A percentile compares a stretch with the other conserved stretches of the same genome.
These are phyloP conservation scores for Arthrobotrys musiformis DNA, from an alignment of 2,329 filamentous ascomycete species.

Conservation along the genomic window DNA sequence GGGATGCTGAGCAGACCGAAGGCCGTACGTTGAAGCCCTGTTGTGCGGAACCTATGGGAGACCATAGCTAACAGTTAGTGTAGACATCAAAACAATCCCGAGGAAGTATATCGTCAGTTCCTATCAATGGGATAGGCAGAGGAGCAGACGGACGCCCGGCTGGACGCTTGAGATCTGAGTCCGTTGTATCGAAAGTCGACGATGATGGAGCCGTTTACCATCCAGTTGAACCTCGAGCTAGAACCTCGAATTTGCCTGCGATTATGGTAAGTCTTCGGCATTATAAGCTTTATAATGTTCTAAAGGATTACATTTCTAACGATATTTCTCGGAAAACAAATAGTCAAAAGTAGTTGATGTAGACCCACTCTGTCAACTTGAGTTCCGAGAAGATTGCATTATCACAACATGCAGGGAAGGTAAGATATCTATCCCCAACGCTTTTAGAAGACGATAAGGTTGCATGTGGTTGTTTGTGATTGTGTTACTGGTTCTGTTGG, in stretches of 20 bases:
- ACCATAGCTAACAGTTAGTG: neutral
- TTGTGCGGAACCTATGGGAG: neutral
- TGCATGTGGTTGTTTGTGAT: constrained; percentile 6
- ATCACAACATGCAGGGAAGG: constrained; percentile 91
- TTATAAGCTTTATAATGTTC: neutral
- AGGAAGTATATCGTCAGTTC: constrained; percentile 66
- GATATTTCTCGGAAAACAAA: constrained; percentile 29
- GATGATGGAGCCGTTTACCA: constrained; percentile 69
- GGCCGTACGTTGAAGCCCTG: constrained; percentile 71
- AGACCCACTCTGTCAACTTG: constrained; percentile 87
- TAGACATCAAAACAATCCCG: constrained; percentile 61
- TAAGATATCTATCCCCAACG: constrained; percentile 65
- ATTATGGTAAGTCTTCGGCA: constrained; percentile 76
- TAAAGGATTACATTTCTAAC: constrained; percentile 2
- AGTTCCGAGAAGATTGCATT: constrained; percentile 93
- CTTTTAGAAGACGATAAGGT: constrained; percentile 21
- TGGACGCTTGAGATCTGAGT: constrained; percentile 62
- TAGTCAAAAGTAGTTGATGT: constrained; percentile 85
- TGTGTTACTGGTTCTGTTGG: neutral
- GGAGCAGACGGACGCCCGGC: constrained; percentile 70
- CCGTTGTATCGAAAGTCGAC: constrained; percentile 45
- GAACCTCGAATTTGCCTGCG: constrained; percentile 86
- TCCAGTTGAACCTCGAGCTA: constrained; percentile 82
- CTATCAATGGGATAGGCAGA: constrained; percentile 67
- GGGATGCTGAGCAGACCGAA: constrained; percentile 95